Evolutionary conservation across 192 early-diverging fungal genomes (phyloP).

Genomic region (Coemansia sp.): DNA sequence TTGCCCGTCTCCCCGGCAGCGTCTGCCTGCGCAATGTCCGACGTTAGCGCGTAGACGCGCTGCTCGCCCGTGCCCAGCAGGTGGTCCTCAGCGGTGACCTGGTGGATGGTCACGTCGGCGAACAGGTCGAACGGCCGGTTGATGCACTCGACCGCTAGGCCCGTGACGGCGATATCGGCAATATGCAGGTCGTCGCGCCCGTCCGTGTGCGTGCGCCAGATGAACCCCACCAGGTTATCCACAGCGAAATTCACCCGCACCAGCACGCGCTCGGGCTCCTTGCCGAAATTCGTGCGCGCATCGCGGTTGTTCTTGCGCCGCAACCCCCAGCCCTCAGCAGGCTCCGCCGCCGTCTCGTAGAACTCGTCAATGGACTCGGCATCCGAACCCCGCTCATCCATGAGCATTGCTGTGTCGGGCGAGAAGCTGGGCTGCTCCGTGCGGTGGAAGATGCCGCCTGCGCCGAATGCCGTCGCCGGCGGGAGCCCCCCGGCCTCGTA

Average conservation of each 20-base stretch:
- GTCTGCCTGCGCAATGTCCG: slow-evolving; percentile 52
- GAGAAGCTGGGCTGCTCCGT: not conserved
- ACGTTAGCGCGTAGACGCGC: slow-evolving; percentile 47
- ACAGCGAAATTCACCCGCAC: slow-evolving; percentile 51
- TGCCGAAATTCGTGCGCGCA: slow-evolving; percentile 25
- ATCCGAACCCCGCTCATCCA: slow-evolving; percentile 3
- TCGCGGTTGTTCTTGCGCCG: slow-evolving; percentile 30
- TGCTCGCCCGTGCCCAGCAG: slow-evolving; percentile 14
- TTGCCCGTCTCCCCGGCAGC: slow-evolving; percentile 51
- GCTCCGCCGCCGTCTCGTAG: slow-evolving; percentile 38
- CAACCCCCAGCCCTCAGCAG: slow-evolving; percentile 12
- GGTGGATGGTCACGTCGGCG: slow-evolving; percentile 72
- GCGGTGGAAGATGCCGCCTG: slow-evolving; percentile 30
- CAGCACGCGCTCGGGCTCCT: slow-evolving; percentile 42
- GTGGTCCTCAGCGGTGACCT: slow-evolving; percentile 77
- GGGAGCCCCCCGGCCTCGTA: slow-evolving; percentile 26
- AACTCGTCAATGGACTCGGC: slow-evolving; percentile 45
- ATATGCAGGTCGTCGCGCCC: slow-evolving; percentile 49
- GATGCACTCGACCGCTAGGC: slow-evolving; percentile 68
- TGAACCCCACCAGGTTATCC: slow-evolving; percentile 52
- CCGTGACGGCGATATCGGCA: slow-evolving; percentile 59
- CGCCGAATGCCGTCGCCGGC: slow-evolving; percentile 39
- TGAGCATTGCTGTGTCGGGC: slow-evolving; percentile 5
- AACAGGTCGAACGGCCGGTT: slow-evolving; percentile 64
- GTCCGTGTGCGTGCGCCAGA: slow-evolving; percentile 47